A percentile compares a stretch with the other conserved stretches of the same genome.
Evolutionary conservation across 139 green algal species (phyloP).

Genomic region (Pedinophyceae sp.): DNA sequence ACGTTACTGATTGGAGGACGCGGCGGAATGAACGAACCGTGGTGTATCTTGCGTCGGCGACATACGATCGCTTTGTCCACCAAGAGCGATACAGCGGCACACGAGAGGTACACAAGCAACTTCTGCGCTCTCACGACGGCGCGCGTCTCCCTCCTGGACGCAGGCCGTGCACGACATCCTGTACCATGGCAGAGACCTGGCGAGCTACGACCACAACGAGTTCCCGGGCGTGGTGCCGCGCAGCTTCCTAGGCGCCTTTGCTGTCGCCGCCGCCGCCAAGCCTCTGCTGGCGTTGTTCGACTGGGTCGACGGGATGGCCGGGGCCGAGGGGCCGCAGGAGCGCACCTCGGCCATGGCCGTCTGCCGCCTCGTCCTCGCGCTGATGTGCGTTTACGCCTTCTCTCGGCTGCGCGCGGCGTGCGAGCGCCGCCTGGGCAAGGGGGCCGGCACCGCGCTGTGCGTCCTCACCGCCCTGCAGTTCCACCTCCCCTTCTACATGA

Average conservation of each 20-base stretch:
- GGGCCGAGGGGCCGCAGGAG: too few relatives aligned
- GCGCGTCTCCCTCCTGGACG: not conserved
- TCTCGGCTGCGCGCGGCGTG: slow-evolving; percentile 6
- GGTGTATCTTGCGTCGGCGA: not conserved
- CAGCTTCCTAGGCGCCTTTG: slow-evolving; percentile 61
- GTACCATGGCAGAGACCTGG: slow-evolving; percentile 25
- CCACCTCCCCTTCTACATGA: slow-evolving; percentile 67
- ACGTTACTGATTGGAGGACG: not conserved
- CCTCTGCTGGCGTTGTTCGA: not conserved
- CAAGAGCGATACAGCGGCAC: too few relatives aligned
- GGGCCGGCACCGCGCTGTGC: slow-evolving; percentile 12
- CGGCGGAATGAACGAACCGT: not conserved
- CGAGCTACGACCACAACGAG: slow-evolving; percentile 50
- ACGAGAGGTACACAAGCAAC: too few relatives aligned
- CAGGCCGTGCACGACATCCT: slow-evolving; percentile 60
- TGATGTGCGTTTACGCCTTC: slow-evolving; percentile 13
- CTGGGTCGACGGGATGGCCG: not conserved
- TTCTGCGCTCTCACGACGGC: too few relatives aligned
- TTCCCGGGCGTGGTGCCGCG: slow-evolving; percentile 73
- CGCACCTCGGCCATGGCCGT: too few relatives aligned
- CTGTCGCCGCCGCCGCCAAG: too few relatives aligned
- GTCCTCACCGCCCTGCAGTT: slow-evolving; percentile 49
- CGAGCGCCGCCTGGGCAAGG: slow-evolving; percentile 5
- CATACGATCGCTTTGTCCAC: too few relatives aligned
- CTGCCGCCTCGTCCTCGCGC: slow-evolving; percentile 2